These are phyloP conservation scores for Gnetum montanum DNA, from an alignment of 75 land plant genomes.

Conservation along the genomic window DNA sequence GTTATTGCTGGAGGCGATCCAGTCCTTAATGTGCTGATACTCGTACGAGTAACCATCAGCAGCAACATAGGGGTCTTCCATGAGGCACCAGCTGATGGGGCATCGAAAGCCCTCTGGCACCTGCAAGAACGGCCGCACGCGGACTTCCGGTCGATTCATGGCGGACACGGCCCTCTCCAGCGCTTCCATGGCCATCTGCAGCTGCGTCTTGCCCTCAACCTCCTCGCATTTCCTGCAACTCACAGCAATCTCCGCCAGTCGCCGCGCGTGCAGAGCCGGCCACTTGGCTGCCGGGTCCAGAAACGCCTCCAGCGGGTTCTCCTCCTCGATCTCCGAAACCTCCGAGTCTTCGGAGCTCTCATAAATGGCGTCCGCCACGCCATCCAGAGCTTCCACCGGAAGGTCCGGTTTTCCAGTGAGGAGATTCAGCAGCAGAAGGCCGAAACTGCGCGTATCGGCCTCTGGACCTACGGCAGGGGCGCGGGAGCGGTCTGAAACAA, in stretches of 20 bases:
- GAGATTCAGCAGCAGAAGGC: conserved; percentile 18
- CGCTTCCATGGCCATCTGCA: not conserved
- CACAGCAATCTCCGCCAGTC: conserved; percentile 2
- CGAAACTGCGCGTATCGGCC: conserved; percentile 9
- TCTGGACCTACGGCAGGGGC: not conserved
- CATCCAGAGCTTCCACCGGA: not conserved
- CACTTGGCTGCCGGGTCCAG: conserved; percentile 5
- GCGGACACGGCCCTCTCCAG: not conserved
- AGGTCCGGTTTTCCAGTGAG: conserved; percentile 12
- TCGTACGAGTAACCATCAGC: not conserved
- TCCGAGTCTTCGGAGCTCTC: too few species aligned
- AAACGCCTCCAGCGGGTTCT: not conserved
- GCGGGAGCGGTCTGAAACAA: not conserved
- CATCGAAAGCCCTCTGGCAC: conserved; percentile 3
- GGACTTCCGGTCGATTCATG: not conserved
- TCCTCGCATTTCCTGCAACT: too few species aligned
- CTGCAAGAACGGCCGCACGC: not conserved
- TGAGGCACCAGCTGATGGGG: conserved; percentile 5
- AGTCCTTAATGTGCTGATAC: not conserved
- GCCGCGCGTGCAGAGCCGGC: conserved; percentile 2
- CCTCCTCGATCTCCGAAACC: too few species aligned
- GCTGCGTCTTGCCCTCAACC: too few species aligned
- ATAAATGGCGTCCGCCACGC: conserved; percentile 8
- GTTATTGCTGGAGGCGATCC: too few species aligned
- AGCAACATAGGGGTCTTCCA: not conserved